Conservation (phyloP, 1,139 yeast genomes). For the Blastobotrys serpentis region DNA sequence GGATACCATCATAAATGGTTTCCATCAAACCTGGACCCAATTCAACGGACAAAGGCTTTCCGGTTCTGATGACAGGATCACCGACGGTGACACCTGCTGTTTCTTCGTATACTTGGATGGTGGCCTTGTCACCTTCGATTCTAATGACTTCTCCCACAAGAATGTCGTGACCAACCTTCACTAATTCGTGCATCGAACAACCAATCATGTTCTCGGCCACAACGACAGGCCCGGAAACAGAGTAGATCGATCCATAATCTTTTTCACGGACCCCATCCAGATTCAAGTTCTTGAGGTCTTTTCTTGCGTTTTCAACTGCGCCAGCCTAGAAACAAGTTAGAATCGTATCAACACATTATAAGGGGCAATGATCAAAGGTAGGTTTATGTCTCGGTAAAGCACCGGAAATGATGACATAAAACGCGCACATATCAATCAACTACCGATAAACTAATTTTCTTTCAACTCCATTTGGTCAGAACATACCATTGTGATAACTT, state of each 20-base stretch:
- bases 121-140: constrained; percentile 93
- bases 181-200: constrained; percentile 97
- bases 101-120: constrained; percentile 98
- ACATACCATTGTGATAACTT: too few species aligned
- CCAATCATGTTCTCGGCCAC: constrained; percentile 99
- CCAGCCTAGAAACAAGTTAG: constrained; percentile 85
- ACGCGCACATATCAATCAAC: too few species aligned
- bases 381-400: too few species aligned
- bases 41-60: constrained; percentile 96
- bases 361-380: background rate
- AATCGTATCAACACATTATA: background rate
- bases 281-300: constrained; percentile 82
- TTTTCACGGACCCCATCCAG: constrained; percentile 71
- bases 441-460: too few species aligned
- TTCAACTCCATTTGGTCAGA: too few species aligned
- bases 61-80: constrained; percentile 96
- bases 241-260: constrained; percentile 79
- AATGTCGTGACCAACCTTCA: constrained; percentile 94
- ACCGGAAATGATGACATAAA: too few species aligned
- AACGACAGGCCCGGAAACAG: constrained; percentile 97
- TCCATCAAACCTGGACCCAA: constrained; percentile 99
- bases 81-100: constrained; percentile 99
- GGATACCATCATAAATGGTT: constrained; percentile 98
- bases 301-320: constrained; percentile 95
- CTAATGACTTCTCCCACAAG: constrained; percentile 98